These are phyloP conservation scores for Exophiala mesophila DNA, from an alignment of 2,329 filamentous ascomycete genomes.

Conservation along the genomic window DNA sequence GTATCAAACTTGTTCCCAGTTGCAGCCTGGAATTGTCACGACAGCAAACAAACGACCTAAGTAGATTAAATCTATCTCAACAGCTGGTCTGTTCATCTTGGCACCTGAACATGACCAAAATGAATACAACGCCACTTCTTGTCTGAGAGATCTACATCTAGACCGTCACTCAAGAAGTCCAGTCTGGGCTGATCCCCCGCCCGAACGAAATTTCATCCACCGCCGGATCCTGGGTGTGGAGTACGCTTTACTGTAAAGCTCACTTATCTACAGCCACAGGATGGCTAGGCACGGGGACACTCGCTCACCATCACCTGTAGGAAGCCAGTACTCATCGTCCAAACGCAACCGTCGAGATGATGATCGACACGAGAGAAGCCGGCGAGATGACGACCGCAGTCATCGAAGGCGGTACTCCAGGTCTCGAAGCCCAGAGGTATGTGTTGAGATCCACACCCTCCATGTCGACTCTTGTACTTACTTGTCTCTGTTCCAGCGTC, in stretches of 20 bases:
- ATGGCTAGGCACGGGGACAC: constrained; percentile 59
- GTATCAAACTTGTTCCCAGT: too few relatives aligned
- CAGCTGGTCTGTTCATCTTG: too few relatives aligned
- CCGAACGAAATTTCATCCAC: too few relatives aligned
- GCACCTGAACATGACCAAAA: too few relatives aligned
- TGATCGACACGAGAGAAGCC: constrained; percentile 48
- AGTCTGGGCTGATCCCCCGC: too few relatives aligned
- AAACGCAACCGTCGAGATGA: constrained; percentile 56
- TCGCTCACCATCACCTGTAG: constrained; percentile 91
- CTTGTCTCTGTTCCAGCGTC: constrained; percentile 12
- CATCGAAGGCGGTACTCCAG: constrained; percentile 34
- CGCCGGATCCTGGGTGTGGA: constrained; percentile 20
- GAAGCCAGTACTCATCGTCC: constrained; percentile 71
- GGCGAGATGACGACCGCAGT: constrained; percentile 47
- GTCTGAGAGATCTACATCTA: too few relatives aligned
- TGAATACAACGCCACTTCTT: too few relatives aligned
- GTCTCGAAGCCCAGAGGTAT: constrained; percentile 44
- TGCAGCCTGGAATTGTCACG: too few relatives aligned
- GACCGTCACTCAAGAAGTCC: too few relatives aligned
- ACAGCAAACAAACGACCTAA: too few relatives aligned
- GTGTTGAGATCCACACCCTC: constrained; percentile 16
- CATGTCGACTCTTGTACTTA: constrained; percentile 1
- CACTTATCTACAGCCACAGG: constrained; percentile 39
- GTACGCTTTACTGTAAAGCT: constrained; percentile 39
- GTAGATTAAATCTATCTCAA: too few relatives aligned